Evolutionary conservation across 2,329 filamentous ascomycete genomes (phyloP).

Genomic region (Xenosphaeropsis pyriputrescens): DNA sequence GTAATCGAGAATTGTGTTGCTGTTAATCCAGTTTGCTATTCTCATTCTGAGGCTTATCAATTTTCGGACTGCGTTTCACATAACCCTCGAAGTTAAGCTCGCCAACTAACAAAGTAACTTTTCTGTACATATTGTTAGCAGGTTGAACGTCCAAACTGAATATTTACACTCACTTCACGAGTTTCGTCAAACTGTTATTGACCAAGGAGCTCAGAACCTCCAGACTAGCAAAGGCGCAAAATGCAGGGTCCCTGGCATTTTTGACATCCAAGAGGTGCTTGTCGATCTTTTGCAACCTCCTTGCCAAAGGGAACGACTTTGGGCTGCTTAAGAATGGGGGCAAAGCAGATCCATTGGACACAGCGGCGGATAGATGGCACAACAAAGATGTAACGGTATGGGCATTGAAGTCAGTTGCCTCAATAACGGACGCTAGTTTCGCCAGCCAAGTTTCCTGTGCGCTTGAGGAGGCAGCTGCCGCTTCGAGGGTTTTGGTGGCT

Average conservation of each 20-base stretch:
- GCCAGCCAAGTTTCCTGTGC: slow-evolving; percentile 31
- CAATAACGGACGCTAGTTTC: slow-evolving; percentile 30
- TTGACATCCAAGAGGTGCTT: slow-evolving; percentile 40
- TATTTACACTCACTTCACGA: slow-evolving; percentile 17
- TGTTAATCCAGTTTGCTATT: no score
- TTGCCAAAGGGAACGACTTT: slow-evolving; percentile 39
- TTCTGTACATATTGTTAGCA: not conserved
- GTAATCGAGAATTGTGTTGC: no score
- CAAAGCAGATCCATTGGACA: slow-evolving; percentile 49
- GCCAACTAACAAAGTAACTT: not conserved
- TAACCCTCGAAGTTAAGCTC: not conserved
- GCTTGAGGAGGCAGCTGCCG: no score
- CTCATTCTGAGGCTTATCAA: no score
- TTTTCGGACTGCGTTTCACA: not conserved
- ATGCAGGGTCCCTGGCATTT: slow-evolving; percentile 55
- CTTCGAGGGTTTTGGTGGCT: slow-evolving; percentile 2
- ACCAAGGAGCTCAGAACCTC: slow-evolving; percentile 56
- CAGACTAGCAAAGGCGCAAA: slow-evolving; percentile 58
- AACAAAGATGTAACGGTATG: slow-evolving; percentile 55
- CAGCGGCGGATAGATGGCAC: slow-evolving; percentile 49
- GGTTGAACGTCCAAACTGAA: not conserved
- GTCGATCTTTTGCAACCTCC: slow-evolving; percentile 39
- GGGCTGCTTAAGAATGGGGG: slow-evolving; percentile 54
- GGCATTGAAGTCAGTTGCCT: slow-evolving; percentile 32
- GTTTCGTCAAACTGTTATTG: slow-evolving; percentile 46